Conservation (phyloP, 371 early-diverging fungal species). For the Rhizopus stolonifer region DNA sequence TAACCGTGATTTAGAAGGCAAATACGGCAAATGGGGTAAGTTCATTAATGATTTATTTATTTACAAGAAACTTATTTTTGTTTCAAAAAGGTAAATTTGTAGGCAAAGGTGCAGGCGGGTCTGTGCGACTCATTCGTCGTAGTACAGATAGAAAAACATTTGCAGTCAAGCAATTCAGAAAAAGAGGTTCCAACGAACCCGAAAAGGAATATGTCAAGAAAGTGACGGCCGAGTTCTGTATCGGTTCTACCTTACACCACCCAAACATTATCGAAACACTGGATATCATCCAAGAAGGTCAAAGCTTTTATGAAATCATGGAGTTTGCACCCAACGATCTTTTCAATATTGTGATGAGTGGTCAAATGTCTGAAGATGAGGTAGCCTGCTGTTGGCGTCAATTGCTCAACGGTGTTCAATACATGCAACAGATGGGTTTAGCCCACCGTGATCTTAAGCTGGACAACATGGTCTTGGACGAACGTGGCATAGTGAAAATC, state of each 20-base stretch:
- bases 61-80: not conserved
- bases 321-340: constrained; percentile 81
- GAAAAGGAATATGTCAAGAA: constrained; percentile 82
- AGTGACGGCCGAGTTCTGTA: constrained; percentile 84
- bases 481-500: constrained; percentile 76
- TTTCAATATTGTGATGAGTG: constrained; percentile 71
- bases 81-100: constrained; percentile 54
- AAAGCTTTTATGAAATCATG: constrained; percentile 71
- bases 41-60: not conserved
- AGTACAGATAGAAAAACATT: constrained; percentile 59
- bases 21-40: constrained; percentile 38
- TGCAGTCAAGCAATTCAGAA: constrained; percentile 84
- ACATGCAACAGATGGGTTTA: constrained; percentile 76
- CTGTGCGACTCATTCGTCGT: constrained; percentile 63
- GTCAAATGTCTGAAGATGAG: constrained; percentile 65
- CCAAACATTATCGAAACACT: constrained; percentile 83
- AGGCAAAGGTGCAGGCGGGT: constrained; percentile 78
- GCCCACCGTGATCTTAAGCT: constrained; percentile 89
- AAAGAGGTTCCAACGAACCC: constrained; percentile 64
- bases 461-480: constrained; percentile 79
- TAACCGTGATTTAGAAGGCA: constrained; percentile 28
- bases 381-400: constrained; percentile 76
- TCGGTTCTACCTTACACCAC: constrained; percentile 81
- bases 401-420: constrained; percentile 69
- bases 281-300: constrained; percentile 74